Base-by-base conservation (phyloP, 495 filamentous ascomycete genomes). In the Talaromyces liani region DNA sequence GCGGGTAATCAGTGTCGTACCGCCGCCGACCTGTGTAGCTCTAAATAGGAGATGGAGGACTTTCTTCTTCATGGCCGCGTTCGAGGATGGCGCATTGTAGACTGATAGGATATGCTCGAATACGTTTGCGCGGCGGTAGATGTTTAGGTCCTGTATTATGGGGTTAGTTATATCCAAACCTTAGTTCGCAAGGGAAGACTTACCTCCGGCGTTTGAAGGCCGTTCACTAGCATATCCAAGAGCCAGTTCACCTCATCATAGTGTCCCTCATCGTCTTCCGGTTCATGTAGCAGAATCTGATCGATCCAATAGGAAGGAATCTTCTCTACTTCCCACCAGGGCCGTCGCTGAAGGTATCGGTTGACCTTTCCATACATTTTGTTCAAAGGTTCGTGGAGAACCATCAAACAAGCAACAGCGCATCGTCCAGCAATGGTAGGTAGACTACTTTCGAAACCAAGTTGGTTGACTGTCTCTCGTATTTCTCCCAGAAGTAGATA, bases 301-400 rank as follows among this genome's bases (percentile, higher is more conserved):
- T 91, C 82, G 47, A 94, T 84, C 69, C 91, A 86, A 67, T 86
- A 85, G 5, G 80, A 79, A 1, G 92, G 93, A 57, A 97, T 78
- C 70, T 87, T 88, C 47, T 87, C 82, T 18, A 88, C 65, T 25
- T 85, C 81, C 89, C 93, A 95, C 8, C 78, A 69, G 2, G 94
- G 93, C 0, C 85, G 81, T 56, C 84, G 85, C 45, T 88, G 87
- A 53, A 98, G 83, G 71, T 93, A 93, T 24, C 81, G 80, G 78
- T 96, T 97, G 78, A 93, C 77, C 69, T 96, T 96, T 31, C 85
- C 82, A 68, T 97, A 98, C 41, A 98, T 82, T 64, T 85, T 86
- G 68, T 96, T 90, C 51, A 89, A 77, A 8, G 94, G 93, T 64
- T 93, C 86, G 2, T 77, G 79, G 25, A 95, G 75, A 20, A 96